Conservation (phyloP, 768 basidiomycete species). For the Rhizopogon roseolus region DNA sequence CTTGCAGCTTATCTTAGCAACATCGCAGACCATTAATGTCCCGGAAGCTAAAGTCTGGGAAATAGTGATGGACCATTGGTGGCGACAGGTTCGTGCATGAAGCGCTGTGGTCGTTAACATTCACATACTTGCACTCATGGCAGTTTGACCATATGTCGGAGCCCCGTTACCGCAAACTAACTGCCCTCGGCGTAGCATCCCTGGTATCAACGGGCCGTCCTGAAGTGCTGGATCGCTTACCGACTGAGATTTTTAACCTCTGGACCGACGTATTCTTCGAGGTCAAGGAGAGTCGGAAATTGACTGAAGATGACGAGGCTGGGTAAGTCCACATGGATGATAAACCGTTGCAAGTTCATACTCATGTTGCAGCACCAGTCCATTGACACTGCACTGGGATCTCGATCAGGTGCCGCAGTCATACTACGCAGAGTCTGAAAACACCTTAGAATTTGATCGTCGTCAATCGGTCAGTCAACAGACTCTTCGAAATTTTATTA, state of each 20-base stretch:
- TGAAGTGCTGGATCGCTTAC: constrained; percentile 68
- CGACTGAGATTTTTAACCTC: constrained; percentile 74
- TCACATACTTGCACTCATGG: constrained; percentile 1
- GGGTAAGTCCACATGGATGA: constrained; percentile 18
- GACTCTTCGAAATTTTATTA: neutral
- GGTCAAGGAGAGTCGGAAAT: constrained; percentile 62
- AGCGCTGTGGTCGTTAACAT: neutral
- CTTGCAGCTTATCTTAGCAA: constrained; percentile 62
- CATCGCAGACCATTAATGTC: constrained; percentile 42
- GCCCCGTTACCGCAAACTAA: constrained; percentile 76
- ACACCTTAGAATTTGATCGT: constrained; percentile 72
- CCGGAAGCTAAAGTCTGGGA: constrained; percentile 59
- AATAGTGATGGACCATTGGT: constrained; percentile 73
- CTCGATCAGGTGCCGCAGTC: constrained; percentile 49
- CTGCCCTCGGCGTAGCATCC: constrained; percentile 76
- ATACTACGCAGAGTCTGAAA: constrained; percentile 61
- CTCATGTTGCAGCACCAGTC: constrained; percentile 10
- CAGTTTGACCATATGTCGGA: constrained; percentile 93
- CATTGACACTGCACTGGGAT: constrained; percentile 67
- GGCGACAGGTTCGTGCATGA: constrained; percentile 62
- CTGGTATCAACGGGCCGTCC: constrained; percentile 71
- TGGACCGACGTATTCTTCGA: constrained; percentile 91
- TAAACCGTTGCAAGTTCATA: neutral
- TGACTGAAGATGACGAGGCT: constrained; percentile 31
- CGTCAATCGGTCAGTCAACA: constrained; percentile 54